A percentile compares a stretch with the other conserved stretches of the same genome.
Evolutionary conservation across 2,329 filamentous ascomycete species (phyloP).

Genomic region (Aspergillus quadrilineatus): DNA sequence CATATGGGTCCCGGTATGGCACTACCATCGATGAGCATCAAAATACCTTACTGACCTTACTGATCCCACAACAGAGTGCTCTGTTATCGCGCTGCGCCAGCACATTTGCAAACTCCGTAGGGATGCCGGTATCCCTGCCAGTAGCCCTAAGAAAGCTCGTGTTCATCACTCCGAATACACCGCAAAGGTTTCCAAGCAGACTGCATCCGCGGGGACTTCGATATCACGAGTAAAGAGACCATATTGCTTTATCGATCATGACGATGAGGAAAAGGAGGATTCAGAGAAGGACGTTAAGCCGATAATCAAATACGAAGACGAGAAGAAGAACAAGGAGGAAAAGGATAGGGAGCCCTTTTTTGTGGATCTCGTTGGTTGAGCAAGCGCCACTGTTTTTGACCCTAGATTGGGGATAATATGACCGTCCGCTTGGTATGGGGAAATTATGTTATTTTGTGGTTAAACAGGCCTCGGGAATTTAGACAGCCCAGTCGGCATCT

Average conservation of each 20-base stretch:
- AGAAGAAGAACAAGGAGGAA: not conserved
- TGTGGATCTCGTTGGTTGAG: slow-evolving; percentile 1
- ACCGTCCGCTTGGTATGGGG: no score
- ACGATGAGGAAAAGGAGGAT: not conserved
- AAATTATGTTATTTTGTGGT: no score
- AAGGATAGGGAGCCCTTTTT: not conserved
- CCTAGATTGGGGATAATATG: not conserved
- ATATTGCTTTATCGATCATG: not conserved
- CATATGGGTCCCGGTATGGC: slow-evolving; percentile 9
- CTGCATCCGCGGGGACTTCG: not conserved
- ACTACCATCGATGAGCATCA: not conserved
- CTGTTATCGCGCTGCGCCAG: slow-evolving; percentile 2
- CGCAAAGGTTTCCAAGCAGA: not conserved
- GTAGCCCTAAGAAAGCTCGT: not conserved
- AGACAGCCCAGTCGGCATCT: not conserved
- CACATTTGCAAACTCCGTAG: slow-evolving; percentile 9
- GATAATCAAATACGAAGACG: slow-evolving; percentile 5
- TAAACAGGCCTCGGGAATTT: no score
- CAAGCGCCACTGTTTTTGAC: not conserved
- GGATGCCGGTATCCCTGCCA: not conserved
- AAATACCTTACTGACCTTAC: not conserved
- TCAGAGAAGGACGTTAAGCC: not conserved
- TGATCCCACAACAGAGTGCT: not conserved
- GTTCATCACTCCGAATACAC: not conserved
- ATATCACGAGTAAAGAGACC: slow-evolving; percentile 1